Evolutionary conservation across 2,329 filamentous ascomycete genomes (phyloP).

Genomic region (Diatrype stigma): DNA sequence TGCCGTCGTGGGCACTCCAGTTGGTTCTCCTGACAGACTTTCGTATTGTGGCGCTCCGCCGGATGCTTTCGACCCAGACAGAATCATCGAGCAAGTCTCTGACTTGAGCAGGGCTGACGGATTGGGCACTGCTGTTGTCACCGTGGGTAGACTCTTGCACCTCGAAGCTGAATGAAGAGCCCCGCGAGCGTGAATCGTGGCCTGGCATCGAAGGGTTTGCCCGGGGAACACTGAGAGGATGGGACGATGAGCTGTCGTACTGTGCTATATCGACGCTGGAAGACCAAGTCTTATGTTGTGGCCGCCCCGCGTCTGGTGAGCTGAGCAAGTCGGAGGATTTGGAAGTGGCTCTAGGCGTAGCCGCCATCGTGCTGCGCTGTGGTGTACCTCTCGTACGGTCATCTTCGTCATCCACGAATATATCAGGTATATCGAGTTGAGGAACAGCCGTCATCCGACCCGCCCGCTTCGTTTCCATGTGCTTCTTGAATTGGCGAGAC

Average conservation of each 20-base stretch:
- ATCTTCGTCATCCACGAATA: slow-evolving; percentile 78
- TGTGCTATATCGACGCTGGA: slow-evolving; percentile 40
- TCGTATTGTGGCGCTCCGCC: slow-evolving; percentile 73
- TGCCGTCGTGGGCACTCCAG: slow-evolving; percentile 15
- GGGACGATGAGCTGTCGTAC: slow-evolving; percentile 39
- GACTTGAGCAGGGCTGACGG: slow-evolving; percentile 71
- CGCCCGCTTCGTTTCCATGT: slow-evolving; percentile 66
- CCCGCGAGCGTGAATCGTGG: slow-evolving; percentile 43
- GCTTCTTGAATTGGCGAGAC: slow-evolving; percentile 74
- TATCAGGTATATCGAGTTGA: slow-evolving; percentile 80
- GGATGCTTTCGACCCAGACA: slow-evolving; percentile 89
- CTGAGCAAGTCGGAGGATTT: slow-evolving; percentile 30
- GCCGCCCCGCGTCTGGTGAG: slow-evolving; percentile 31
- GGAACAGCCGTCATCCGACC: slow-evolving; percentile 76
- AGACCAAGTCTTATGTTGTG: slow-evolving; percentile 39
- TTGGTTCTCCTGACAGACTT: slow-evolving; percentile 35
- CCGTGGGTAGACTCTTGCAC: slow-evolving; percentile 42
- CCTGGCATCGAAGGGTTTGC: slow-evolving; percentile 36
- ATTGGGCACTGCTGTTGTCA: slow-evolving; percentile 51
- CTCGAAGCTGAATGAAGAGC: slow-evolving; percentile 57
- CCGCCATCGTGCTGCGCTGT: slow-evolving; percentile 26
- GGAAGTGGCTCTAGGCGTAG: slow-evolving; percentile 13
- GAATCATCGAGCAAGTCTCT: slow-evolving; percentile 84
- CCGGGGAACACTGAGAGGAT: slow-evolving; percentile 53
- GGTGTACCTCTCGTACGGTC: slow-evolving; percentile 31